Base-by-base conservation (phyloP, 129 eudicot genomes). In the Flaveria ramosissima region DNA sequence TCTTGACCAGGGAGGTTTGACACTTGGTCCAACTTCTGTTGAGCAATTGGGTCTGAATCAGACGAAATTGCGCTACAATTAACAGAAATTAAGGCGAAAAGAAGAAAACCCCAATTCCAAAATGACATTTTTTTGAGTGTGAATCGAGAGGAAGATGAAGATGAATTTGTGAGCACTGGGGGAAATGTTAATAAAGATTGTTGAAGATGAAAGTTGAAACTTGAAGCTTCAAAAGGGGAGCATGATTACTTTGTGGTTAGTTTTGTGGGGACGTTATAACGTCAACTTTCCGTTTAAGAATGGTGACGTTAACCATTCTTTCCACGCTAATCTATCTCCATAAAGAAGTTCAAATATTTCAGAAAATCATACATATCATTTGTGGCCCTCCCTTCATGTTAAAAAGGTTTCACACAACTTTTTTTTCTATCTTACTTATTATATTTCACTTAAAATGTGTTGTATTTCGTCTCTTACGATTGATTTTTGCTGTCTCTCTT, bases 1-100 rank as follows among this genome's bases (percentile, higher is more conserved):
- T 68, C 75, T 68, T 93, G 98, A 70, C 98, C 98, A 8, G 98
- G 98, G 26, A 93, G 87, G 62, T 78, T 43, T 9, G 20, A 71
- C 13, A 93, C 86, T 70, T 59, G 72, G 74, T 93, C 97, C 73
- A 78, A 36, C 50, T 80, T 66, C 74, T 93, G 89, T 68, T 82
- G 86, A 55, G 55, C 45, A 77, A 53, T 14, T 57, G 89, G 80
- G 86, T 72, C 93, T 56, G 71, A 26, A 24, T 83, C 70, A 67
- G 78, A 86, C 7, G 67, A 16, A 72, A 72, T 72, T 63, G 53
- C 32, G 69, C 78, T 74, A 59, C 79, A 81, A 14, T 32, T 63
- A 63, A 78, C 78, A 15, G 79, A 42, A 46, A 86, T n/a, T 4
- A 84, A 66, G 56, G 78, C 1, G 55, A 66, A 68, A 52, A 80